Conservation (phyloP, 441 rosid genomes). For the Populus hybrid region DNA sequence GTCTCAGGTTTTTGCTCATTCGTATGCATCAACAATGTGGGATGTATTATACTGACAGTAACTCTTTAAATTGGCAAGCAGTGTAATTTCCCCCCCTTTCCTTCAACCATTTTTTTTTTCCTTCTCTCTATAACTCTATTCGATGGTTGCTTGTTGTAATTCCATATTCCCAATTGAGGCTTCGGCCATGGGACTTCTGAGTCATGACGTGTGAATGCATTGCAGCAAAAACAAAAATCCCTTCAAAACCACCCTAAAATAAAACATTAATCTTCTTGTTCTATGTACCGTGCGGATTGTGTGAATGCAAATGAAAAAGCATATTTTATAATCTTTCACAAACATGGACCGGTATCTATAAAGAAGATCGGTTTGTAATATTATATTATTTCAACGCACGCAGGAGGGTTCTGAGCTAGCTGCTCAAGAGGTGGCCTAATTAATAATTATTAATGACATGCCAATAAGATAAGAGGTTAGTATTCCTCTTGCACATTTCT, state of each 20-base stretch:
- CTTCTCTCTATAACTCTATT: too few relatives aligned
- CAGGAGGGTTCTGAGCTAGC: background rate
- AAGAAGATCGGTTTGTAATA: too few relatives aligned
- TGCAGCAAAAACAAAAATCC: too few relatives aligned
- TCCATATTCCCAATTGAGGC: background rate
- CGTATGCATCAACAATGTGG: background rate
- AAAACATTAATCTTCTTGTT: too few relatives aligned
- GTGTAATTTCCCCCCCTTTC: background rate
- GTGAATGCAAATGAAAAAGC: too few relatives aligned
- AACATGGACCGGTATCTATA: background rate
- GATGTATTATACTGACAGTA: constrained; percentile 5
- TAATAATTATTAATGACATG: too few relatives aligned
- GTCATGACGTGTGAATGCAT: background rate
- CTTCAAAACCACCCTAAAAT: too few relatives aligned
- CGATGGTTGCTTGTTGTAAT: background rate
- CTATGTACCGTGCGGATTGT: too few relatives aligned
- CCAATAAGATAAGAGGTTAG: background rate
- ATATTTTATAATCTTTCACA: background rate
- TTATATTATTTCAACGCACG: background rate
- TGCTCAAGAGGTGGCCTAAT: background rate
- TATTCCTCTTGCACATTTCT: background rate
- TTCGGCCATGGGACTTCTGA: too few relatives aligned
- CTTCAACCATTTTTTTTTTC: too few relatives aligned
- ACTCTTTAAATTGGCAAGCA: constrained; percentile 5
- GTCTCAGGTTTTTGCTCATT: background rate